Conservation (phyloP, 2,329 filamentous ascomycete genomes). For the Proliferodiscus dingleyae region DNA sequence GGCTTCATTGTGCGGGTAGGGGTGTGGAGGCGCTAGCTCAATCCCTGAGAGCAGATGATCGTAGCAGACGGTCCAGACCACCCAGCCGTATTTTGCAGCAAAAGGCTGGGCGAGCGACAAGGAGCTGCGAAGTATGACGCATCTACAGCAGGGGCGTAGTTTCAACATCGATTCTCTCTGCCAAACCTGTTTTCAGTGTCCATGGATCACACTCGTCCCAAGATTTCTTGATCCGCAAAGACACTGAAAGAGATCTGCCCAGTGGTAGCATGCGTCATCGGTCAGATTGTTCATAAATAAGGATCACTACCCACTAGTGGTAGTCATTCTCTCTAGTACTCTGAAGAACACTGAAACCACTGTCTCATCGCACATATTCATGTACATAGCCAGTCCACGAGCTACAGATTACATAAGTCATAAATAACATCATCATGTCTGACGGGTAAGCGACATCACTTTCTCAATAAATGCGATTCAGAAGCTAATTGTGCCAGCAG, state of each 20-base stretch:
- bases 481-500: slow-evolving; percentile 9
- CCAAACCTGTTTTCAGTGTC: slow-evolving; percentile 3
- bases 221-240: background rate
- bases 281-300: slow-evolving; percentile 6
- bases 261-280: slow-evolving; percentile 4
- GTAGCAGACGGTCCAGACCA: no score
- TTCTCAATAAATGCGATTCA: background rate
- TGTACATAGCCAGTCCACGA: slow-evolving; percentile 6
- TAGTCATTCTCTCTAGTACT: background rate
- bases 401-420: background rate
- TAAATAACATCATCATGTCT: slow-evolving; percentile 20
- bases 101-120: no score
- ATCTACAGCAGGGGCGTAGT: background rate
- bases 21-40: no score
- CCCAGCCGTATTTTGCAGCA: no score
- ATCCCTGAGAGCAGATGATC: no score
- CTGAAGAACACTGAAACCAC: background rate
- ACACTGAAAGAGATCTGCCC: background rate
- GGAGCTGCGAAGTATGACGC: slow-evolving; percentile 4
- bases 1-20: no score
- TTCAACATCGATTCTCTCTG: slow-evolving; percentile 1
- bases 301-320: background rate
- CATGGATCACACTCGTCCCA: slow-evolving; percentile 3
- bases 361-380: background rate
- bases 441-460: slow-evolving; percentile 18